Conservation (phyloP, 2,329 filamentous ascomycete genomes). For the Aspergillus terreus region DNA sequence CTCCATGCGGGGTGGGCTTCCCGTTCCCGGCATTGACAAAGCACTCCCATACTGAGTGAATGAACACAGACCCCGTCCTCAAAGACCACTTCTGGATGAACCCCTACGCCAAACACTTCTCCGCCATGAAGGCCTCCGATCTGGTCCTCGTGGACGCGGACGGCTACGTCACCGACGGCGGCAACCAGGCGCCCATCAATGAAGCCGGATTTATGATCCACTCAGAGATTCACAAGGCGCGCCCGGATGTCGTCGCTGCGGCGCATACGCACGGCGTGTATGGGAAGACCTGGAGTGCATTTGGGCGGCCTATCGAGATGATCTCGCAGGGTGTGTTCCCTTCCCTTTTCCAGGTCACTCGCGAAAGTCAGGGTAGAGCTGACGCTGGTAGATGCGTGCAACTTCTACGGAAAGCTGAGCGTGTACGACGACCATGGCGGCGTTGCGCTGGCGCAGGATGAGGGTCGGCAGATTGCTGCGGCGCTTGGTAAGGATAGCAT, state of each 20-base stretch:
- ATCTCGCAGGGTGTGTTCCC: constrained; percentile 54
- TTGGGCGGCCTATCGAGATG: constrained; percentile 58
- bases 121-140: constrained; percentile 39
- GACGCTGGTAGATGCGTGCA: constrained; percentile 31
- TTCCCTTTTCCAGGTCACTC: not conserved
- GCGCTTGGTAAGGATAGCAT: constrained; percentile 39
- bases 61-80: constrained; percentile 29
- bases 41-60: not conserved
- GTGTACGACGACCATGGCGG: constrained; percentile 41
- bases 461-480: constrained; percentile 35
- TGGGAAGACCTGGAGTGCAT: constrained; percentile 59
- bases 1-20: constrained; percentile 31
- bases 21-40: not conserved
- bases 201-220: constrained; percentile 58
- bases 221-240: constrained; percentile 55
- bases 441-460: constrained; percentile 38
- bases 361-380: not conserved
- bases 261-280: constrained; percentile 58
- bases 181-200: constrained; percentile 37
- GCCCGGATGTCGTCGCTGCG: constrained; percentile 57
- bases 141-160: constrained; percentile 39
- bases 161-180: constrained; percentile 39
- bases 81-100: constrained; percentile 42
- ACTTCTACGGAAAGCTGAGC: constrained; percentile 35
- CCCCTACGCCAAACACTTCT: constrained; percentile 39